Base-by-base conservation (phyloP, 2,329 filamentous ascomycete species). In the Claviceps pazoutovae region DNA sequence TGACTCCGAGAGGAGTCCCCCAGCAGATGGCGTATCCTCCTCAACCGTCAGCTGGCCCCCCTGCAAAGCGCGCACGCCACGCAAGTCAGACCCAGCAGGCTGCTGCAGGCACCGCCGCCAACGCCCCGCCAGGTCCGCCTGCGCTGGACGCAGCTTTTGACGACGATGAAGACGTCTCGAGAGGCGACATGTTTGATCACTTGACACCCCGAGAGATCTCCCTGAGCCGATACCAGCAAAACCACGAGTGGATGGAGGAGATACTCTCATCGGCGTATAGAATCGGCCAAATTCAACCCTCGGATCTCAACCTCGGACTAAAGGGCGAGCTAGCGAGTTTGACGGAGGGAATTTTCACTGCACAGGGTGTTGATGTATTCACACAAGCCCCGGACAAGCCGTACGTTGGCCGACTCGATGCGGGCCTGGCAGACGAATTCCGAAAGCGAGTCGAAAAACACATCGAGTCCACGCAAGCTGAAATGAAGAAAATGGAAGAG, bases 171-270 rank as follows among this genome's bases (percentile, higher is more conserved):
- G 91, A 96, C 62, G 86, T 85, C 3, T 86, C 84, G 6, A 77
- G 86, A 19, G 89, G 89, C 30, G 93, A 98, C 65, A 77, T 90
- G 64, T 88, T 98, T 61, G 93, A 98, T 63, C 80, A 88, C 56
- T 73, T 96, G 56, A 91, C 88, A 0, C 90, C 90, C 3, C 80
- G 90, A 44, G 93, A 98, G 56, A 85, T 98, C 55, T 95, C 89
- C 59, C 74, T 88, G 54, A 80, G 82, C 56, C 80, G 93, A 51
- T 98, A 96, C 66, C 84, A 84, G 64, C 89, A 96, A 63, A 94
- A 98, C 61, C 91, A 98, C 61, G 88, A 95, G 66, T 97, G 91
- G 93, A 95, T 98, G 88, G 93, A 97, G 63, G 91, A 98, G 68
- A 83, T 98, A 30, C 79, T 97, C 51, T 88, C 86, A 1, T 97